These are phyloP conservation scores for Ophiocordyceps camponoti-saundersi DNA, from an alignment of 2,329 filamentous ascomycete species.

Conservation along the genomic window DNA sequence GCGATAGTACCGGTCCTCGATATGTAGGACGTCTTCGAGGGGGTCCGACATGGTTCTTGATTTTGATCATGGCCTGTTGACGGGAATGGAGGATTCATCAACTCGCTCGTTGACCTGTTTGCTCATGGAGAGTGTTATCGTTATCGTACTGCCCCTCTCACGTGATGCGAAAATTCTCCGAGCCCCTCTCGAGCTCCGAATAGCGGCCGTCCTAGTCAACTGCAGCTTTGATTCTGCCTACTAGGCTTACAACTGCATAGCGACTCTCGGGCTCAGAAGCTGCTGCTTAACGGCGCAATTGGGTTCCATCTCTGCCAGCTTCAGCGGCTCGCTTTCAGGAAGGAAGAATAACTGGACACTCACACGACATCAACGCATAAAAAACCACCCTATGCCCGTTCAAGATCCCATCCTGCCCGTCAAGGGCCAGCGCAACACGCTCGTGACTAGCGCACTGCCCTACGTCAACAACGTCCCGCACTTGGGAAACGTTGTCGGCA, in stretches of 20 bases:
- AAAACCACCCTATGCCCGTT: constrained; percentile 2
- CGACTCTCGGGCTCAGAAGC: too few relatives aligned
- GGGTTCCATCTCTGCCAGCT: too few relatives aligned
- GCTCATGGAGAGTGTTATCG: background rate
- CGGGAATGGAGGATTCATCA: too few relatives aligned
- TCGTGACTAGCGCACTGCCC: constrained; percentile 82
- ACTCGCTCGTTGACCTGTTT: too few relatives aligned
- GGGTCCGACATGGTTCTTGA: constrained; percentile 19
- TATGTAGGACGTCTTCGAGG: constrained; percentile 39
- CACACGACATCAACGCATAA: background rate
- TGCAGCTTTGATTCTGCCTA: too few relatives aligned
- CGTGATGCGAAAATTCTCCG: background rate
- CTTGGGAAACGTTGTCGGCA: constrained; percentile 76
- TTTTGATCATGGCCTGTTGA: background rate
- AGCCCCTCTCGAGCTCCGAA: background rate
- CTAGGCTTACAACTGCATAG: too few relatives aligned
- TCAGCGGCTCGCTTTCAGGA: too few relatives aligned
- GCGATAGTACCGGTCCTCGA: constrained; percentile 58
- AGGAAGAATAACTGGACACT: too few relatives aligned
- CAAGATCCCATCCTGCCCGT: constrained; percentile 38
- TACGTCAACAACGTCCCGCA: constrained; percentile 67
- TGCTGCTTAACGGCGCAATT: too few relatives aligned
- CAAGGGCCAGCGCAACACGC: constrained; percentile 65
- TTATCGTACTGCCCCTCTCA: background rate
- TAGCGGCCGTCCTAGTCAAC: too few relatives aligned